Conservation (phyloP, 768 basidiomycete species). For the Sutorius australiensis region DNA sequence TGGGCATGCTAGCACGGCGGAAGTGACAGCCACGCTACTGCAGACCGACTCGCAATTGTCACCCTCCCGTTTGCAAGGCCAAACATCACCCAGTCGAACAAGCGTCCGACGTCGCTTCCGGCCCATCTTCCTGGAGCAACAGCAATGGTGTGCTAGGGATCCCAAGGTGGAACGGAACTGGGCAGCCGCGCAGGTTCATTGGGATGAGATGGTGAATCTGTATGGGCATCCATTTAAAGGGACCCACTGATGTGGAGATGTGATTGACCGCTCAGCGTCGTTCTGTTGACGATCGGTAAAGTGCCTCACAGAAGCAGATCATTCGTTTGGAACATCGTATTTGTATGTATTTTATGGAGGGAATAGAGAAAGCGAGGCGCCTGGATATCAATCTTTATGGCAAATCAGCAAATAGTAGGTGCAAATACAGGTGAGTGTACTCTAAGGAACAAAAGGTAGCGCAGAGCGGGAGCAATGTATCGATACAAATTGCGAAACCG, state of each 20-base stretch:
- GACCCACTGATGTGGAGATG: background rate
- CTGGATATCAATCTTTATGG: too few species aligned
- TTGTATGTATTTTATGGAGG: too few species aligned
- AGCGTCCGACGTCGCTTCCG: constrained; percentile 39
- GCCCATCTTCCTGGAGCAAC: constrained; percentile 47
- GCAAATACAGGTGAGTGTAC: background rate
- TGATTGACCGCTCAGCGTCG: background rate
- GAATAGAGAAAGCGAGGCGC: too few species aligned
- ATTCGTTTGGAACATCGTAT: too few species aligned
- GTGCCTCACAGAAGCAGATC: background rate
- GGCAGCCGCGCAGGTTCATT: constrained; percentile 13
- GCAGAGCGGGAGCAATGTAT: background rate
- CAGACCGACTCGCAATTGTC: constrained; percentile 25
- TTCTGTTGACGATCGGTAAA: background rate
- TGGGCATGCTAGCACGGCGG: constrained; percentile 5
- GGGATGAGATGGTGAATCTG: constrained; percentile 11
- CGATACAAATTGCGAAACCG: background rate
- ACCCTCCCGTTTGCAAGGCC: constrained; percentile 16
- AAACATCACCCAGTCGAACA: constrained; percentile 9
- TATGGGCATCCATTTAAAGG: constrained; percentile 15
- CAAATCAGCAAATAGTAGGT: background rate
- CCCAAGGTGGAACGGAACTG: constrained; percentile 31
- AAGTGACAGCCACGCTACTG: constrained; percentile 1
- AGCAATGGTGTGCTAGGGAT: constrained; percentile 45
- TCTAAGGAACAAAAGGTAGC: background rate